Percentiles rank a stretch among this genome's conserved stretches.
These are phyloP conservation scores for Alternaria dauci DNA, from an alignment of 2,329 filamentous ascomycete species.

Conservation along the genomic window DNA sequence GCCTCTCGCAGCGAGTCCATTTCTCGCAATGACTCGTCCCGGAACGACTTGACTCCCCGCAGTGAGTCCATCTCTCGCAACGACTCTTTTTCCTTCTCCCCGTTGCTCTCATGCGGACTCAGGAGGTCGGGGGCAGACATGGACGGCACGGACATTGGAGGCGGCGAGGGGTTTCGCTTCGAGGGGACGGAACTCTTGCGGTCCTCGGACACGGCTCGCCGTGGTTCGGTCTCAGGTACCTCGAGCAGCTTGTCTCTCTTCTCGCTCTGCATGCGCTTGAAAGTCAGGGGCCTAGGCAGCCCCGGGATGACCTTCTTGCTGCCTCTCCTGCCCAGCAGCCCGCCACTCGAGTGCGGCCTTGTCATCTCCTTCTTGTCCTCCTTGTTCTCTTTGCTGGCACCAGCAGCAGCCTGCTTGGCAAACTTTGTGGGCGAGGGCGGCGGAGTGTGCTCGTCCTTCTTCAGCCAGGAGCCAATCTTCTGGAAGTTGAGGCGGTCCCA, in stretches of 20 bases:
- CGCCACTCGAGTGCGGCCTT: conserved; percentile 46
- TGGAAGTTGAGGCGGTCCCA: conserved; percentile 51
- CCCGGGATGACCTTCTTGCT: conserved; percentile 75
- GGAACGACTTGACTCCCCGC: neutral
- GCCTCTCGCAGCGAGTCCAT: neutral
- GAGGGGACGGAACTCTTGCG: conserved; percentile 69
- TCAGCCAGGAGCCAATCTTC: conserved; percentile 53
- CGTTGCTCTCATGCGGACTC: conserved; percentile 39
- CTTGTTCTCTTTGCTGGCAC: conserved; percentile 24
- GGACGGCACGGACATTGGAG: conserved; percentile 47
- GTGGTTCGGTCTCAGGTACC: conserved; percentile 69
- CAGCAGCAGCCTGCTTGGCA: conserved; percentile 7
- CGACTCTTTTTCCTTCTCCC: conserved; percentile 31
- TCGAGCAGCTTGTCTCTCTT: conserved; percentile 75
- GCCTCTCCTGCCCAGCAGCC: conserved; percentile 38
- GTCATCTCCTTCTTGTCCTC: conserved; percentile 42
- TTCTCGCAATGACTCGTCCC: neutral
- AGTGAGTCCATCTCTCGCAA: neutral
- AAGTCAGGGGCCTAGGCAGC: conserved; percentile 78
- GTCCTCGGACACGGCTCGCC: conserved; percentile 76
- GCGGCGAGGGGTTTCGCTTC: conserved; percentile 56
- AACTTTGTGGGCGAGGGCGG: conserved; percentile 25
- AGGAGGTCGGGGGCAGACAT: conserved; percentile 52
- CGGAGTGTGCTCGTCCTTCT: conserved; percentile 49
- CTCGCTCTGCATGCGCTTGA: conserved; percentile 85